A percentile compares a stretch with the other conserved stretches of the same genome.
Evolutionary conservation across 306 rosid species (phyloP).

Genomic region (Quillaja saponaria): DNA sequence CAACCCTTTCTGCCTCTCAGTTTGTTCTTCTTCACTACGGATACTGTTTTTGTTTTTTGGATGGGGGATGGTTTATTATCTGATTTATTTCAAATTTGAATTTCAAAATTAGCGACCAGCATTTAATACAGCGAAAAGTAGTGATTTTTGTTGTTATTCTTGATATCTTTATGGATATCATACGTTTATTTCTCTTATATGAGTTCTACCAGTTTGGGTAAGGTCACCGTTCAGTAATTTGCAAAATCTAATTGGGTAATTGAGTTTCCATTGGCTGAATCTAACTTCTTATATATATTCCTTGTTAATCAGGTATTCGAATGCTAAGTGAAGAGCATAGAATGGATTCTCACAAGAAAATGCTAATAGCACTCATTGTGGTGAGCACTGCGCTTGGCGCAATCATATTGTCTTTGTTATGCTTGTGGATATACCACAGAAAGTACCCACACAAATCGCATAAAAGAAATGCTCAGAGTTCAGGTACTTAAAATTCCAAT

Average conservation of each 20-base stretch:
- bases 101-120: constrained; percentile 31
- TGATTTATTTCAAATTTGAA: constrained; percentile 43
- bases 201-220: constrained; percentile 24
- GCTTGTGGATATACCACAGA: constrained; percentile 58
- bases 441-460: constrained; percentile 41
- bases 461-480: constrained; percentile 41
- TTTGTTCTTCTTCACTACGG: constrained; percentile 12
- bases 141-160: constrained; percentile 7
- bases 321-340: constrained; percentile 39
- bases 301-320: constrained; percentile 44
- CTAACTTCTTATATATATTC: constrained; percentile 15
- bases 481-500: constrained; percentile 34
- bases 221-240: neutral
- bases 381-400: constrained; percentile 50
- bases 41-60: constrained; percentile 25
- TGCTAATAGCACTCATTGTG: constrained; percentile 46
- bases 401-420: constrained; percentile 41
- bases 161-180: neutral
- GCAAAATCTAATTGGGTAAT: constrained; percentile 15
- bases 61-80: constrained; percentile 17
- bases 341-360: constrained; percentile 58
- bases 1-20: constrained; percentile 14
- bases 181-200: neutral
- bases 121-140: constrained; percentile 30
- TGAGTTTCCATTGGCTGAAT: neutral